These are phyloP conservation scores for Fusarium sp. DNA, from an alignment of 2,329 filamentous ascomycete species.

Conservation along the genomic window DNA sequence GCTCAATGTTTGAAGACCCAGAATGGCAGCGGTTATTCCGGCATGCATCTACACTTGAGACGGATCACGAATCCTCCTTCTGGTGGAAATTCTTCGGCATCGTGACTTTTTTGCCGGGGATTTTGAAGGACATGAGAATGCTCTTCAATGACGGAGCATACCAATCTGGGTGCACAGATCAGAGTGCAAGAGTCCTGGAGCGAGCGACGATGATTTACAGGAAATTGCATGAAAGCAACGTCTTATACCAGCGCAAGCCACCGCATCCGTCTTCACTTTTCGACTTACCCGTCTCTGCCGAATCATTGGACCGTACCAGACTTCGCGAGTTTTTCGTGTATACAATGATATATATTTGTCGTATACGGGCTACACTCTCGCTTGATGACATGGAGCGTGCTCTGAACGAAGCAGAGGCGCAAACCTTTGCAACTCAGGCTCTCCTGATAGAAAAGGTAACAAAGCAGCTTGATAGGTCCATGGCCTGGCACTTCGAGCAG, in stretches of 20 bases:
- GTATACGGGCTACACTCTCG: background rate
- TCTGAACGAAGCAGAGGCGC: background rate
- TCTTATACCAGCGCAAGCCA: background rate
- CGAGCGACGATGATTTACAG: background rate
- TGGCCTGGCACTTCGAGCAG: background rate
- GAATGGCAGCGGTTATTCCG: background rate
- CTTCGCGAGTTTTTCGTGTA: constrained; percentile 4
- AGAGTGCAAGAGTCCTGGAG: background rate
- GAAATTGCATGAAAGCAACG: background rate
- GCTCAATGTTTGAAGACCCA: background rate
- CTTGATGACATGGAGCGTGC: background rate
- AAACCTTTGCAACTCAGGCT: background rate
- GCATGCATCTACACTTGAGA: background rate
- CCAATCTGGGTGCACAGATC: background rate
- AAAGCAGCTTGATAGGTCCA: background rate
- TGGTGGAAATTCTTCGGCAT: background rate
- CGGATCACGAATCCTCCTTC: background rate
- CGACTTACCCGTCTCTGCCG: background rate
- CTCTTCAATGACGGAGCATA: background rate
- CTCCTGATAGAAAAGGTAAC: constrained; percentile 1
- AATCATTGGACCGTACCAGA: background rate
- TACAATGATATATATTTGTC: constrained; percentile 3
- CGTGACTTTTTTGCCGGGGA: background rate
- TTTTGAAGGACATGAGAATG: background rate
- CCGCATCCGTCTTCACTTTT: background rate